Evolutionary conservation across 441 rosid species (phyloP).

Genomic region (Cnidoscolus chayamansa): DNA sequence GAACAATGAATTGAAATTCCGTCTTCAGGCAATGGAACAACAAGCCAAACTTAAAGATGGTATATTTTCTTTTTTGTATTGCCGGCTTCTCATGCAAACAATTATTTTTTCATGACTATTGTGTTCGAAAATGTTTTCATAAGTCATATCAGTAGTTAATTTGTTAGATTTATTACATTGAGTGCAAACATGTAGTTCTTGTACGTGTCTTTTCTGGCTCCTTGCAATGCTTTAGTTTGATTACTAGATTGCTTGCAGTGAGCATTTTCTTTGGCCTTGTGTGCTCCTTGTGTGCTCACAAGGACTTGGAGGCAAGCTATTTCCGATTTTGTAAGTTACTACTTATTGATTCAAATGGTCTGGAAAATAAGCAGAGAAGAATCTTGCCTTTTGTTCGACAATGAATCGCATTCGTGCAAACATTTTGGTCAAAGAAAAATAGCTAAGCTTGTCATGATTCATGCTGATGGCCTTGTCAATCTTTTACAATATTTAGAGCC

Average conservation of each 20-base stretch:
- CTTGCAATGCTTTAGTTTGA: not conserved
- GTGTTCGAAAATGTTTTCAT: not conserved
- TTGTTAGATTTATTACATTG: not conserved
- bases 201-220: not conserved
- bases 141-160: not conserved
- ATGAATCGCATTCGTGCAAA: not conserved
- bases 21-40: constrained; percentile 94
- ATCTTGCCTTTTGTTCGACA: not conserved
- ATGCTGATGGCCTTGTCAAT: not conserved
- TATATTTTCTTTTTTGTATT: constrained; percentile 21
- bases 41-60: constrained; percentile 91
- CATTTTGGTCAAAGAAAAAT: not conserved
- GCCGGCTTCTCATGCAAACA: not conserved
- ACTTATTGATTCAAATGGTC: not conserved
- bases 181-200: not conserved
- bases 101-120: not conserved
- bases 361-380: not conserved
- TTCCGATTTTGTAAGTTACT: not conserved
- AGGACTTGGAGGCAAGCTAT: not conserved
- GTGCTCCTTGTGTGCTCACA: too few relatives aligned
- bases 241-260: not conserved
- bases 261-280: not conserved
- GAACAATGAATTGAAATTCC: constrained; percentile 88
- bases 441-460: not conserved
- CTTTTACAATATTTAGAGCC: too few relatives aligned